phyloP scores from a whole-genome alignment of 345 rosid species.

The Eucalyptus microcorys region DNA sequence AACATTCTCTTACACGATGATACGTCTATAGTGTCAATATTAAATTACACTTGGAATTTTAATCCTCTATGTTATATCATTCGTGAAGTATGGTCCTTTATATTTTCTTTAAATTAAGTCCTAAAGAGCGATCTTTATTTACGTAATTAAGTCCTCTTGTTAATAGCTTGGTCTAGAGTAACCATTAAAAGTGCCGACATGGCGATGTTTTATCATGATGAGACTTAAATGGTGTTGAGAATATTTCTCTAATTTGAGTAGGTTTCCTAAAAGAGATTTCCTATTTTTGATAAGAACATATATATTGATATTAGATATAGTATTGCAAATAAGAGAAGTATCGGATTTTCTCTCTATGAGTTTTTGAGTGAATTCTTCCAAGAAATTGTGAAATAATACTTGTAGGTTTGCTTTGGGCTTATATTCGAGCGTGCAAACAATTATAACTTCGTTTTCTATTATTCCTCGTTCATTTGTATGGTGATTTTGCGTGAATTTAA shows the following conservation, averaged over 20 bases:
- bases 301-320: too few species aligned
- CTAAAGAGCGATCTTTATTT: background rate
- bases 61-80: background rate
- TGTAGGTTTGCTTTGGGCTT: background rate
- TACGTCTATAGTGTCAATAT: background rate
- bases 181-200: accelerated
- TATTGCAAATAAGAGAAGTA: background rate
- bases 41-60: background rate
- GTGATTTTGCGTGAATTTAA: background rate
- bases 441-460: background rate
- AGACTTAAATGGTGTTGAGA: background rate
- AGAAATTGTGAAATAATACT: background rate
- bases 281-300: too few species aligned
- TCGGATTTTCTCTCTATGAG: background rate
- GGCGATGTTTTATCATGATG: background rate
- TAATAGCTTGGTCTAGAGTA: accelerated
- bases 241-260: background rate
- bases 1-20: background rate
- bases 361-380: background rate
- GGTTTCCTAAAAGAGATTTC: background rate
- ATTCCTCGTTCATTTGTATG: accelerated
- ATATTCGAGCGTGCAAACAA: background rate
- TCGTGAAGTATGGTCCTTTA: background rate
- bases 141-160: background rate
- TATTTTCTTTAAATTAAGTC: background rate